Percentiles rank a stretch among this genome's conserved stretches.
These are phyloP conservation scores for Coniochaeta pulveracea DNA, from an alignment of 2,329 filamentous ascomycete genomes.

Conservation along the genomic window DNA sequence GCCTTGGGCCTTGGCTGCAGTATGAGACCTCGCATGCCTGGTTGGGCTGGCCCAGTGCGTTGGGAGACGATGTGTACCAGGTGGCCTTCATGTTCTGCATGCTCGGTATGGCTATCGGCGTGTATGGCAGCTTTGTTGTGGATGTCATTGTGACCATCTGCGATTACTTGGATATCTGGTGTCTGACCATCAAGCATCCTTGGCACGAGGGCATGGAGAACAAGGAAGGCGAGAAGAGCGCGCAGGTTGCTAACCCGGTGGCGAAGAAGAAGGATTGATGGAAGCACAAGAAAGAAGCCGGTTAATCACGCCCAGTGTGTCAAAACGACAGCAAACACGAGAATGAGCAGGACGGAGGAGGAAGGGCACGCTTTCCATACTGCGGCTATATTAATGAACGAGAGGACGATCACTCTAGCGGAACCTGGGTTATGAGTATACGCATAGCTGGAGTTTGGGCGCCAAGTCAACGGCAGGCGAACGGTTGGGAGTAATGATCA, in stretches of 20 bases:
- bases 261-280: neutral
- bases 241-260: neutral
- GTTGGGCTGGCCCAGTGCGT: slow-evolving; percentile 65
- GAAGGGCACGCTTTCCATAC: too few relatives aligned
- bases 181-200: slow-evolving; percentile 88
- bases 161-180: slow-evolving; percentile 98
- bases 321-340: too few relatives aligned
- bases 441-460: too few relatives aligned
- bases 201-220: slow-evolving; percentile 34
- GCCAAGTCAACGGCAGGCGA: too few relatives aligned
- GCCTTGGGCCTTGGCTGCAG: slow-evolving; percentile 58
- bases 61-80: slow-evolving; percentile 73
- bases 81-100: slow-evolving; percentile 74
- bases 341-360: too few relatives aligned
- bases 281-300: slow-evolving; percentile 3
- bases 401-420: too few relatives aligned
- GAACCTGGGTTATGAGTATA: too few relatives aligned
- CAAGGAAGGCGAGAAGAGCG: slow-evolving; percentile 27
- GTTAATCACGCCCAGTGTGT: too few relatives aligned
- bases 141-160: slow-evolving; percentile 97
- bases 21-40: slow-evolving; percentile 40
- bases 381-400: too few relatives aligned
- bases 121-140: slow-evolving; percentile 96
- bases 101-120: slow-evolving; percentile 70
- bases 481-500: too few relatives aligned